A percentile compares a stretch with the other conserved stretches of the same genome.
Conservation (phyloP, 2,329 filamentous ascomycete species). For the Cercospora sesami region DNA sequence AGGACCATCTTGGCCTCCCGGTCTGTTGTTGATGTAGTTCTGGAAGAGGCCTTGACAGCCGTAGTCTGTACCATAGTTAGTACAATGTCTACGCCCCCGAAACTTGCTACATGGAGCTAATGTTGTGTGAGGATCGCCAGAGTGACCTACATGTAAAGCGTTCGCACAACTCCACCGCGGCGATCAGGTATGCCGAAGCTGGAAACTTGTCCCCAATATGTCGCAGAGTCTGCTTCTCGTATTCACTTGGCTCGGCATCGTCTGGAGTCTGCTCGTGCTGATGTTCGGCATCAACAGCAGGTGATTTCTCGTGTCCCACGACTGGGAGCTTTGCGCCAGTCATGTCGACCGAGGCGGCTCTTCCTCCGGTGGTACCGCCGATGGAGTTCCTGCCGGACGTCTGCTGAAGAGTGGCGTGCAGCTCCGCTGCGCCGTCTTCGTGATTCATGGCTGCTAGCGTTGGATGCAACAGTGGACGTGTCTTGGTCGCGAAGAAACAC, state of each 20-base stretch:
- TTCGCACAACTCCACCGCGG: slow-evolving; percentile 53
- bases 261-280: slow-evolving; percentile 30
- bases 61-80: slow-evolving; percentile 24
- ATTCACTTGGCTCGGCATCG: slow-evolving; percentile 44
- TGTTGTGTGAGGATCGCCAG: not conserved
- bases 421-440: slow-evolving; percentile 34
- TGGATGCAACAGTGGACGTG: no score
- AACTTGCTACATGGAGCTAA: not conserved
- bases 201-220: slow-evolving; percentile 51
- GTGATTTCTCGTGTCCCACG: slow-evolving; percentile 19
- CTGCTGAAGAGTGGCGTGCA: slow-evolving; percentile 31
- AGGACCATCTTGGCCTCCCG: slow-evolving; percentile 43
- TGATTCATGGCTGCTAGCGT: slow-evolving; percentile 28
- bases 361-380: slow-evolving; percentile 8
- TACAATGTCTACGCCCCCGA: not conserved
- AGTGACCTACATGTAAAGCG: slow-evolving; percentile 44
- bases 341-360: slow-evolving; percentile 24
- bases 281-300: slow-evolving; percentile 22
- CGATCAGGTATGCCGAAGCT: slow-evolving; percentile 50
- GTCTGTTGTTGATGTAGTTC: slow-evolving; percentile 51
- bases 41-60: slow-evolving; percentile 50
- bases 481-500: not conserved
- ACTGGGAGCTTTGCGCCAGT: slow-evolving; percentile 25
- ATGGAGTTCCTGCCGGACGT: slow-evolving; percentile 25
- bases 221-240: slow-evolving; percentile 46